phyloP scores from a whole-genome alignment of 208 protist genomes.

The Acanthamoeba triangularis region DNA sequence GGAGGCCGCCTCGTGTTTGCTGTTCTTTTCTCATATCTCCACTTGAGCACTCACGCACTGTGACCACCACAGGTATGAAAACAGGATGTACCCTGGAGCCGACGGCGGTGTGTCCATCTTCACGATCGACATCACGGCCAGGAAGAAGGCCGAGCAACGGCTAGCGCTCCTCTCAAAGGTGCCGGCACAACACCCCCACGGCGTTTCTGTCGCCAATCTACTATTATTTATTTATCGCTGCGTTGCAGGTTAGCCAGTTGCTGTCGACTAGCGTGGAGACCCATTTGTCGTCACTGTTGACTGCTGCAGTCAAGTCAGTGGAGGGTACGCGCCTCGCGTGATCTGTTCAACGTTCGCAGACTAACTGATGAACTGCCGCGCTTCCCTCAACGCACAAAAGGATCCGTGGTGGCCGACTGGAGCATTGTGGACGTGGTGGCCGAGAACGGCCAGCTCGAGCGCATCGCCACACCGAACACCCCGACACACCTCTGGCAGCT shows the following conservation, averaged over 20 bases:
- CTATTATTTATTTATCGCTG: no score
- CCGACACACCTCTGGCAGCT: not conserved
- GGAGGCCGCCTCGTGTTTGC: no score
- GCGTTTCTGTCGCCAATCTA: no score
- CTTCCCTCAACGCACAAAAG: not conserved
- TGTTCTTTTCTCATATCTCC: not conserved
- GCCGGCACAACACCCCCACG: no score
- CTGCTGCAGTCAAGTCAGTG: not conserved
- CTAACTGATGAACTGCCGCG: no score
- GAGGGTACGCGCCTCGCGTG: not conserved
- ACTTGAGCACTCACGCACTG: not conserved
- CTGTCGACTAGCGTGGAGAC: not conserved
- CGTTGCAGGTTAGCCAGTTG: not conserved
- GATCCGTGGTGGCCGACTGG: conserved; percentile 25
- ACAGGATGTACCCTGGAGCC: not conserved
- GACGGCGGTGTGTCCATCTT: not conserved
- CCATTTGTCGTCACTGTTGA: not conserved
- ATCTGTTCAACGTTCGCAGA: not conserved
- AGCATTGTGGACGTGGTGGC: conserved; percentile 22
- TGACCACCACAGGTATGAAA: conserved; percentile 41
- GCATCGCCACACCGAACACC: not conserved
- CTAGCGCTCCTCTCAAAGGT: not conserved
- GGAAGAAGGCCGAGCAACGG: not conserved
- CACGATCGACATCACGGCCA: not conserved
- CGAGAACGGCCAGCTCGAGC: not conserved